Conservation (phyloP, 2,329 filamentous ascomycete species). For the Hypomyces perniciosus region DNA sequence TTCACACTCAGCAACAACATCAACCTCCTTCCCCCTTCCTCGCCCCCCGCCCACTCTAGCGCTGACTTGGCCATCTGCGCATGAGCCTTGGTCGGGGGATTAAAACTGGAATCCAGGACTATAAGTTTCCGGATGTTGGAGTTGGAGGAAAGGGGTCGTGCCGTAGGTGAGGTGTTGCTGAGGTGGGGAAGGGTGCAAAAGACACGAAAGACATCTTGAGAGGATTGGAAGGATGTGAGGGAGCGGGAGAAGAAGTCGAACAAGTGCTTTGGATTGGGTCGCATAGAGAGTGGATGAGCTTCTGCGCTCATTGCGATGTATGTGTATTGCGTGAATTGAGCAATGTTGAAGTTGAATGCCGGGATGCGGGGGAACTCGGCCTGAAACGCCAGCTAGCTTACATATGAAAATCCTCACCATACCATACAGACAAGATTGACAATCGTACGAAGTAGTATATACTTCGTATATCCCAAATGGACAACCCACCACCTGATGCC, state of each 20-base stretch:
- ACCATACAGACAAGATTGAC: too few species aligned
- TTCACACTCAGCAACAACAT: slow-evolving; percentile 56
- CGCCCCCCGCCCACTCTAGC: slow-evolving; percentile 18
- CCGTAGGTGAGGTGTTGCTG: not conserved
- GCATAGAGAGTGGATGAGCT: not conserved
- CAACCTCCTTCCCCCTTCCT: slow-evolving; percentile 31
- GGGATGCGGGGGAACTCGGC: too few species aligned
- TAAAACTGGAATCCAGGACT: slow-evolving; percentile 63
- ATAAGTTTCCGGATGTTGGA: slow-evolving; percentile 34
- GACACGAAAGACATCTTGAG: slow-evolving; percentile 38
- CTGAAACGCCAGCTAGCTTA: too few species aligned
- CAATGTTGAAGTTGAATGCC: too few species aligned
- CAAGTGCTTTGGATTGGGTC: slow-evolving; percentile 23
- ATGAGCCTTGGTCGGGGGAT: slow-evolving; percentile 60
- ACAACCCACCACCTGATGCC: too few species aligned
- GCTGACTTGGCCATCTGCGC: slow-evolving; percentile 50
- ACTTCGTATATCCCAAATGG: too few species aligned
- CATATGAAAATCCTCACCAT: too few species aligned
- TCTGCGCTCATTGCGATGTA: slow-evolving; percentile 8
- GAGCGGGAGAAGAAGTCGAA: slow-evolving; percentile 38
- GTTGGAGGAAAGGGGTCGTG: not conserved
- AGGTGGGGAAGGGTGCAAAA: slow-evolving; percentile 35
- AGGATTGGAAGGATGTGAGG: slow-evolving; percentile 39
- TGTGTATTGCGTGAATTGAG: not conserved
- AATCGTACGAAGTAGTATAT: too few species aligned